These are phyloP conservation scores for Paecilomyces niveus DNA, from an alignment of 2,329 filamentous ascomycete species.

Conservation along the genomic window DNA sequence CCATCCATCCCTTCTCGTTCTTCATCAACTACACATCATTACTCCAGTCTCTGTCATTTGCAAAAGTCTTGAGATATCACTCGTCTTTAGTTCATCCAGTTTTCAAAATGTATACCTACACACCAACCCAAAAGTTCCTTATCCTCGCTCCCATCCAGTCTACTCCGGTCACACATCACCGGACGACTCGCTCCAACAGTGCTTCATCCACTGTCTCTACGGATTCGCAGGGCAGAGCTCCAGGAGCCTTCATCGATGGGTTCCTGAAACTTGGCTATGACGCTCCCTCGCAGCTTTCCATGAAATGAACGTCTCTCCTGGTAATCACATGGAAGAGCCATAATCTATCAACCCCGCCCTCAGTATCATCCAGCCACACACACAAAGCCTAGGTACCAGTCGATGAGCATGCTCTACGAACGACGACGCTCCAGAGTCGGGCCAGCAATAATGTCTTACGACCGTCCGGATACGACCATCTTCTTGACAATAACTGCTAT, in stretches of 20 bases:
- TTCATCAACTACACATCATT: background rate
- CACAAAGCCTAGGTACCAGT: background rate
- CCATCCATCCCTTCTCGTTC: background rate
- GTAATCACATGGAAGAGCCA: background rate
- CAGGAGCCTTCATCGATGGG: background rate
- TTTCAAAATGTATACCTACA: background rate
- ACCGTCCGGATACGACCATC: background rate
- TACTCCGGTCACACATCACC: background rate
- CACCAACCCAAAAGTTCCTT: background rate
- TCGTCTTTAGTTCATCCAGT: background rate
- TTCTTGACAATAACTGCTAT: background rate
- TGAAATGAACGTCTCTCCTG: background rate
- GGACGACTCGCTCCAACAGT: background rate
- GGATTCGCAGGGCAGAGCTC: background rate
- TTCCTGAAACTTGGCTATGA: background rate
- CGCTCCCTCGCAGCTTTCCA: background rate
- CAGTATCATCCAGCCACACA: background rate
- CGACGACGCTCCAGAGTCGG: background rate
- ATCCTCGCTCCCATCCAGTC: background rate
- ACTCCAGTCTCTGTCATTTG: background rate
- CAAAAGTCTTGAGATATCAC: background rate
- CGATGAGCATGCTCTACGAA: background rate
- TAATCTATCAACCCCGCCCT: background rate
- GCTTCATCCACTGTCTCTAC: background rate
- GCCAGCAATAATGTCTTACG: background rate